Evolutionary conservation across 345 rosid species (phyloP), one percentile per base, ranked within the genome.

Genomic region (Linum trigynum): DNA sequence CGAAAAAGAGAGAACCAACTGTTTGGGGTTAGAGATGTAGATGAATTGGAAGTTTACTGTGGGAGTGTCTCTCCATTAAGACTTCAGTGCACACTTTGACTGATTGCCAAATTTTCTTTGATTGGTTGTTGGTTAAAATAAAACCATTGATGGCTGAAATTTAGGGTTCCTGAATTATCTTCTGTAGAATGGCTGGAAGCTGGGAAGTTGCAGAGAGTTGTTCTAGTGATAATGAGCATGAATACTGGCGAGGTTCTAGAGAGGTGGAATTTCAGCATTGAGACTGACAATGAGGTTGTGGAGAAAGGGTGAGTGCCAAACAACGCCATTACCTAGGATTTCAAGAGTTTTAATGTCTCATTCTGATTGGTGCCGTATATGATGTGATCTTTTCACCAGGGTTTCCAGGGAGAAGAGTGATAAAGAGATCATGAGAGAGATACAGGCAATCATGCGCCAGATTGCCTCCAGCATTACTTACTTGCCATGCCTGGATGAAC

Each of bases 391-490:
- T 73, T 23, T 23, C 32, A 23, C 32, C 85, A 90, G 97, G 65
- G 88, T 83, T 5, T 81, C 97, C 14, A 90, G 88, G 75, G 99
- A 94, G 77, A 90, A 90, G 82, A 88, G 95, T 77, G 99, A 94
- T 72, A 90, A 81, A 66, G 99, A 94, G 76, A 90, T 90, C 51
- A 94, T 88, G 97, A 82, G 97, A 70, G 99, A 88, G 84, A 92
- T 90, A 58, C 97, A 88, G 77, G 95, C 96, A 68, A 87, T 88
- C 35, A 90, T 87, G 96, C 83, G 99, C 55, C 99, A 88, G 75
- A 86, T 90, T 68, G 97, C 97, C 61, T 90, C 96, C 0, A 90
- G 99, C 65, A 85, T 90, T 55, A 90, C 99, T 66, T 94, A 94
- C 81, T 74, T 94, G 80, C 97, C 99, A 56, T 94, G 99, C 76